phyloP scores from a whole-genome alignment of 352 stramenopile genomes.

The Phytophthora palmivora region DNA sequence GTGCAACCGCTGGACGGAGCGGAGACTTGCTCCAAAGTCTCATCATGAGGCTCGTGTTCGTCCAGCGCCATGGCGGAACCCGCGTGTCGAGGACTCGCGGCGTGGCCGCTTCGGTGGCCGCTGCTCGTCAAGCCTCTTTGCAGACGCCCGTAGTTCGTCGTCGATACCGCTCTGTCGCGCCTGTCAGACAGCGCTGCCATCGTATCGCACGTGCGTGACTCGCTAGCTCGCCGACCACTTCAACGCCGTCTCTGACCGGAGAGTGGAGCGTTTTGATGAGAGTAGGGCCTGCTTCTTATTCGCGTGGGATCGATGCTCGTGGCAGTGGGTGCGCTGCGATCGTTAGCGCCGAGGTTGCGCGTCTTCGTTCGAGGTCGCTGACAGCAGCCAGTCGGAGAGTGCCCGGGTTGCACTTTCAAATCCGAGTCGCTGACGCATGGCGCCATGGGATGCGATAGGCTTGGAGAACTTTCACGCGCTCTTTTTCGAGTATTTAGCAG shows the following conservation, averaged over 20 bases:
- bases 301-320: constrained; percentile 25
- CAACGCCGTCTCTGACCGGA: constrained; percentile 14
- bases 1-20: constrained; percentile 18
- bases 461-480: constrained; percentile 19
- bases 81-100: not conserved
- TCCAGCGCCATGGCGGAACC: constrained; percentile 10
- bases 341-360: constrained; percentile 13
- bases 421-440: constrained; percentile 30
- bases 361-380: not conserved
- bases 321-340: constrained; percentile 12
- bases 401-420: constrained; percentile 33
- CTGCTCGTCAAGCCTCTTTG: not conserved
- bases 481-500: constrained; percentile 26
- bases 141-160: too few relatives aligned
- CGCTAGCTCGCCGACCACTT: constrained; percentile 11
- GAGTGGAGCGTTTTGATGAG: constrained; percentile 10
- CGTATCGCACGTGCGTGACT: constrained; percentile 25
- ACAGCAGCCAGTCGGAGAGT: constrained; percentile 10
- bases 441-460: constrained; percentile 8
- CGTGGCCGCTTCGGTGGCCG: constrained; percentile 9
- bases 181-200: constrained; percentile 14
- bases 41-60: too few relatives aligned
- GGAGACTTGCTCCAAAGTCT: constrained; percentile 33
- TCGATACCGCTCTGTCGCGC: constrained; percentile 6
- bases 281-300: constrained; percentile 31